Conservation (phyloP, 225 moss, liverwort and hornwort species). For the Thuidium tamariscinum region DNA sequence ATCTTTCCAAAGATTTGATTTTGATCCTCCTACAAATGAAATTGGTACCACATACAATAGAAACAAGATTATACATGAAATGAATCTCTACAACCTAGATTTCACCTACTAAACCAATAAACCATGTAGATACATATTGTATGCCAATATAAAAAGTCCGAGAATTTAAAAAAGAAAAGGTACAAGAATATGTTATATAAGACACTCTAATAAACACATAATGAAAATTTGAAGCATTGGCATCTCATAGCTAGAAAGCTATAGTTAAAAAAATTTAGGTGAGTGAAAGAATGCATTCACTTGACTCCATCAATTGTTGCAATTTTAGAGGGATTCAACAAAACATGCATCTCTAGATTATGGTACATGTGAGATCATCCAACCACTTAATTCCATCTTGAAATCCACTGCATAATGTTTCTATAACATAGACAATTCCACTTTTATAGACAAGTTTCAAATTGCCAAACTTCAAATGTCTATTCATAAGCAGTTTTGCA, state of each 20-base stretch:
- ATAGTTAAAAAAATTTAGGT: not conserved
- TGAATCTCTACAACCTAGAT: not conserved
- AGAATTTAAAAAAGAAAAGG: not conserved
- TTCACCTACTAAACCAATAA: not conserved
- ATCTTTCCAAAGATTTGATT: not conserved
- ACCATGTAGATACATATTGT: not conserved
- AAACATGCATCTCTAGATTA: not conserved
- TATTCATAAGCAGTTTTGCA: not conserved
- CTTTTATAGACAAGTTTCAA: not conserved
- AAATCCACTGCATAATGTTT: not conserved
- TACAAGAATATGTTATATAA: not conserved
- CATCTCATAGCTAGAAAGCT: too few relatives aligned
- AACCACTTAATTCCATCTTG: not conserved
- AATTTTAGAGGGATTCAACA: not conserved
- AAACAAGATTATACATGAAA: not conserved
- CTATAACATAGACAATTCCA: not conserved
- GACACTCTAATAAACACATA: not conserved
- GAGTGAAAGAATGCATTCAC: not conserved
- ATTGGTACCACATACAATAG: not conserved
- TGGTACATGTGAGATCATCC: not conserved
- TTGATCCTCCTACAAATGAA: not conserved
- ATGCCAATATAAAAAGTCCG: not conserved
- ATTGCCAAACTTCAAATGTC: not conserved
- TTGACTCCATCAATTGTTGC: not conserved
- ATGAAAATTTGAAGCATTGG: not conserved